Conservation (phyloP, 2,329 filamentous ascomycete genomes). For the Alternaria burnsii region DNA sequence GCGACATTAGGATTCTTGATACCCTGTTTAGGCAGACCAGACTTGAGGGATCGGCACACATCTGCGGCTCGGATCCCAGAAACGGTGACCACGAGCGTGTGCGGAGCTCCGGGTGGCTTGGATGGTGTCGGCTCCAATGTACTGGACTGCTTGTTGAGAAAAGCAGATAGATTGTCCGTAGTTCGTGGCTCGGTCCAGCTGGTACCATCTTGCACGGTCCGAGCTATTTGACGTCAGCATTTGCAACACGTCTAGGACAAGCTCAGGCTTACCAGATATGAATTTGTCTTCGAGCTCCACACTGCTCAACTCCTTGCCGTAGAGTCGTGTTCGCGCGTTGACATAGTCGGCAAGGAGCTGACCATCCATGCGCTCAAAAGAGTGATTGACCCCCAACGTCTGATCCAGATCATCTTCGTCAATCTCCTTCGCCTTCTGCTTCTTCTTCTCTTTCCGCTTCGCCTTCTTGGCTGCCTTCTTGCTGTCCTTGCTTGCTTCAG, state of each 20-base stretch:
- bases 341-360: constrained; percentile 85
- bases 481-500: constrained; percentile 41
- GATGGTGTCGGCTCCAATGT: constrained; percentile 70
- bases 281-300: constrained; percentile 86
- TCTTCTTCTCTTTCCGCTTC: constrained; percentile 64
- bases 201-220: constrained; percentile 80
- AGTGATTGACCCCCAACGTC: constrained; percentile 72
- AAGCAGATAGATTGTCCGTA: constrained; percentile 77
- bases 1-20: constrained; percentile 77
- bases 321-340: constrained; percentile 78
- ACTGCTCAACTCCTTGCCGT: constrained; percentile 80
- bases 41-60: constrained; percentile 80
- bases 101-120: constrained; percentile 67
- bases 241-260: neutral
- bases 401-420: constrained; percentile 66
- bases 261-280: constrained; percentile 68
- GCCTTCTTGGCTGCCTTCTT: constrained; percentile 49
- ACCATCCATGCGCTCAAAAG: constrained; percentile 83
- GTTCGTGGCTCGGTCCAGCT: constrained; percentile 73
- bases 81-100: constrained; percentile 87
- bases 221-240: constrained; percentile 60
- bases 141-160: constrained; percentile 73
- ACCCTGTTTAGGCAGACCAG: constrained; percentile 50
- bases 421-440: constrained; percentile 66
- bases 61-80: constrained; percentile 89